These are phyloP conservation scores for Aspergillus proliferans DNA, from an alignment of 2,329 filamentous ascomycete genomes.

Conservation along the genomic window DNA sequence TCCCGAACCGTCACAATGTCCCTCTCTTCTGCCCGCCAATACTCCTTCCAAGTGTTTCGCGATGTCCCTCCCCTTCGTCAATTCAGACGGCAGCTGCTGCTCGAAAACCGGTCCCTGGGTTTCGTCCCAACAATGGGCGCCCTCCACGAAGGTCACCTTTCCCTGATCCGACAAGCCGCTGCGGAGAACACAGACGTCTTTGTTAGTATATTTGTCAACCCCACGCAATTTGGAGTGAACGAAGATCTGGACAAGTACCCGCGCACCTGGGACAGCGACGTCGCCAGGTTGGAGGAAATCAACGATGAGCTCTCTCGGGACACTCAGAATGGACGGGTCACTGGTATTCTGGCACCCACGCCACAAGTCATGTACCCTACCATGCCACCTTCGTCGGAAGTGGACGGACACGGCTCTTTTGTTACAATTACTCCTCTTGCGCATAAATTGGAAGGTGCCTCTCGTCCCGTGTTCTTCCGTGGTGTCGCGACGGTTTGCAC, in stretches of 20 bases:
- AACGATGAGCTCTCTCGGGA: slow-evolving; percentile 63
- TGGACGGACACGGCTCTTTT: slow-evolving; percentile 77
- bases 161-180: slow-evolving; percentile 77
- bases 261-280: slow-evolving; percentile 77
- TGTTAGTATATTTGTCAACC: slow-evolving; percentile 92
- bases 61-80: slow-evolving; percentile 64
- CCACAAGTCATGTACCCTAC: slow-evolving; percentile 83
- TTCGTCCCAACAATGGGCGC: slow-evolving; percentile 98
- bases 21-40: slow-evolving; percentile 13
- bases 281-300: slow-evolving; percentile 59
- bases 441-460: slow-evolving; percentile 73
- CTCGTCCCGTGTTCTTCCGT: slow-evolving; percentile 88
- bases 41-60: slow-evolving; percentile 57
- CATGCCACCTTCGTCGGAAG: slow-evolving; percentile 64
- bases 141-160: slow-evolving; percentile 84
- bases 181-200: slow-evolving; percentile 79
- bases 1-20: slow-evolving; percentile 16
- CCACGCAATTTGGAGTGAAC: slow-evolving; percentile 83
- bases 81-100: slow-evolving; percentile 61
- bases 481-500: slow-evolving; percentile 95
- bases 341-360: slow-evolving; percentile 78
- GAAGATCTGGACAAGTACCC: slow-evolving; percentile 90
- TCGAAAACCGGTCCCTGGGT: slow-evolving; percentile 66
- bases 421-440: slow-evolving; percentile 83
- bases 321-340: slow-evolving; percentile 55